Percentiles rank a stretch among this genome's conserved stretches.
Evolutionary conservation across 805 yeast species (phyloP).

Genomic region (Suhomyces tanzawaensis): DNA sequence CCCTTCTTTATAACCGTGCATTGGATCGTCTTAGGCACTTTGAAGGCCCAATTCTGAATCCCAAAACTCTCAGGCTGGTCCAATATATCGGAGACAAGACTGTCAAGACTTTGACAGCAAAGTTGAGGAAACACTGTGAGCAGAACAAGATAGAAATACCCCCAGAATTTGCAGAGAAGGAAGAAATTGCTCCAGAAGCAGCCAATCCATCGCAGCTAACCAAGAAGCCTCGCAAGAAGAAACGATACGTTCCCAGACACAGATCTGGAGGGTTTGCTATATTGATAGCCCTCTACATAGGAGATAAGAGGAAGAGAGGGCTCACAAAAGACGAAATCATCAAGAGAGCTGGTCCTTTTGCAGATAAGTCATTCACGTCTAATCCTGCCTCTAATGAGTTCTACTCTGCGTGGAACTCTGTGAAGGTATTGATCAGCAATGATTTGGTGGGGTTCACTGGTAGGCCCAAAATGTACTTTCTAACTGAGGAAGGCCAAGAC

Average conservation of each 20-base stretch:
- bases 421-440: constrained; percentile 59
- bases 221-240: constrained; percentile 16
- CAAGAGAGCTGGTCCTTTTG: constrained; percentile 50
- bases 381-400: constrained; percentile 61
- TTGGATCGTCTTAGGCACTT: constrained; percentile 46
- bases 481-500: constrained; percentile 68
- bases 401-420: constrained; percentile 74
- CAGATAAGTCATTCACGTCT: constrained; percentile 55
- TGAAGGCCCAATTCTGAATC: constrained; percentile 47
- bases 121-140: constrained; percentile 54
- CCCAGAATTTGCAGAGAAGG: constrained; percentile 17
- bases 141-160: constrained; percentile 51
- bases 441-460: constrained; percentile 57
- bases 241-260: constrained; percentile 63
- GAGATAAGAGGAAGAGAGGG: constrained; percentile 53
- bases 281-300: constrained; percentile 53
- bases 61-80: constrained; percentile 56
- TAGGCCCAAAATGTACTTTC: constrained; percentile 54
- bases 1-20: constrained; percentile 56
- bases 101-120: constrained; percentile 47
- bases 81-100: constrained; percentile 74
- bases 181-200: neutral
- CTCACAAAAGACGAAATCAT: constrained; percentile 60
- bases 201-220: neutral
- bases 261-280: constrained; percentile 87